Evolutionary conservation across 805 yeast species (phyloP), one percentile per base, ranked within the genome.

Genomic region (Blastobotrys chiropterorum): DNA sequence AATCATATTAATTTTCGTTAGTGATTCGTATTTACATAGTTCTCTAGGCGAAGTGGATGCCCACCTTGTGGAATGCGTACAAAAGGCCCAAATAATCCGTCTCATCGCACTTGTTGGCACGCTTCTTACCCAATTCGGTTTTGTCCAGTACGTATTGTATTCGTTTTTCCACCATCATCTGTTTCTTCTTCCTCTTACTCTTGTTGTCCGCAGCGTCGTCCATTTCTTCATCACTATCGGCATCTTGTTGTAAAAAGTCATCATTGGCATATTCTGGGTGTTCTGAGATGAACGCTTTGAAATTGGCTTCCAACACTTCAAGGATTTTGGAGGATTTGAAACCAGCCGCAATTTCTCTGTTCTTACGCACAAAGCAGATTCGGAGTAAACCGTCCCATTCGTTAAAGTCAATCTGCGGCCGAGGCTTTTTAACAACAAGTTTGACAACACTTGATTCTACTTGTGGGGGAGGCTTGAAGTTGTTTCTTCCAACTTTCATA

Each of bases 301-400:
- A 94, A 69, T 94, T 94, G 64, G 85, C 85, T 58, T 86, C 97
- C 56, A 94, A 72, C 48, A 92, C 86, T 38, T 83, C 87, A 51
- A 89, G 62, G 15, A 92, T 86, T 50, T 94, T 83, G 16, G 77
- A 72, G 14, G 94, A 84, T 67, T 86, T 90, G 74, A 94, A 94
- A 0, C 95, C 96, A 0, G 98, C 96, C 21, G 90, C 81, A 31
- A 94, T 79, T 6, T 96, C 94, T 21, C 90, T 86, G 68, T 94
- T 94, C 69, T 92, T 92, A 65, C 99, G 80, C 44, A 88, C 95
- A 66, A 94, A 94, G 47, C 89, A 86, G 53, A 94, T 86, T 58
- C 99, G 80, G 57, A 94, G 74, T 38, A 94, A 73, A 1, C 99
- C 99, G 65, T 94, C 99, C 98, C 98, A 94, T 69, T 94, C 99